Evolutionary conservation across 176 grass and related monocot species (phyloP), one percentile per base, ranked within the genome.

Genomic region (Tillandsia fasciculata): DNA sequence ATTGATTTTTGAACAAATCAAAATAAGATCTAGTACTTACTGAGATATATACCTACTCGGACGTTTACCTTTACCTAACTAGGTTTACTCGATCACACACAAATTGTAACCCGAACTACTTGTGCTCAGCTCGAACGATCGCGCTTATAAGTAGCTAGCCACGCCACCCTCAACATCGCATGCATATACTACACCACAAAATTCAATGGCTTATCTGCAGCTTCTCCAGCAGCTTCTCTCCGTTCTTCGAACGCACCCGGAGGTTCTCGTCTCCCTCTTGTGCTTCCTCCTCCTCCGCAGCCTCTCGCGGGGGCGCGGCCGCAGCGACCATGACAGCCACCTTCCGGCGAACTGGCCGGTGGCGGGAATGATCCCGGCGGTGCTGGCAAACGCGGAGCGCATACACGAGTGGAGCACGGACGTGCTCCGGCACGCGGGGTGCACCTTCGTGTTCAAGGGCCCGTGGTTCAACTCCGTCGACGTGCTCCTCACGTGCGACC

Each of bases 401-500:
- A 33, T 85, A 56, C 79, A 85, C 11, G 82, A 88, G 61, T 80
- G 48, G 33, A 50, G 47, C 66, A 69, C 65, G 24, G 76, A 64
- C 64, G 67, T 53, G 49, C 69, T 88, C 78, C 65, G 71, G 14
- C 57, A n/a, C 29, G 64, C 53, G 11, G 72, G 79, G 8, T 72
- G 68, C 84, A 80, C 69, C n/a, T 88, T 91, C 73, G 15, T 9
- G 76, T 80, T 88, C 72, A 69, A 66, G 0, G 89, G 82, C 12
- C 89, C 82, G 3, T 80, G 78, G 78, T 57, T 85, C 63, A 15
- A 66, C 50, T 48, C 72, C 79, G 48, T 65, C 11, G 75, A 88
- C 82, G 71, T 77, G 58, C 67, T 91, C 10, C 1, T 81, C 9
- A 87, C 76, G 1, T 82, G 79, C 63, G 89, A 92, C 67, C 89